Evolutionary conservation across 2,329 filamentous ascomycete genomes (phyloP).

Genomic region (Fusarium mundagurra): DNA sequence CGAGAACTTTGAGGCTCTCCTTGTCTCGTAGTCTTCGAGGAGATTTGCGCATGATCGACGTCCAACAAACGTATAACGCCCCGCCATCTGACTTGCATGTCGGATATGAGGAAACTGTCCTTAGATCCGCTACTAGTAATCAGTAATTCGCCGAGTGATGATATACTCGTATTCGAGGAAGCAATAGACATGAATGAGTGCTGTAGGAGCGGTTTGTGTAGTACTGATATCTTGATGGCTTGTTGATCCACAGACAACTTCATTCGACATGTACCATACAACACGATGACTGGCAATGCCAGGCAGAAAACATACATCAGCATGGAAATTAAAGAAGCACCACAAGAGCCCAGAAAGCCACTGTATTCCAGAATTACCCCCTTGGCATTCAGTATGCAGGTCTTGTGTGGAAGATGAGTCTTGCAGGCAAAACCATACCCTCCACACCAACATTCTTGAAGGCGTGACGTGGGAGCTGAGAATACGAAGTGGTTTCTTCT

Average conservation of each 20-base stretch:
- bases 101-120: conserved; percentile 5
- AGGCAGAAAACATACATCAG: not conserved
- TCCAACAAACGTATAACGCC: conserved; percentile 26
- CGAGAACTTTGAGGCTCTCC: not conserved
- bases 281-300: not conserved
- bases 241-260: not conserved
- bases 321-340: not conserved
- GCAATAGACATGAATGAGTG: not conserved
- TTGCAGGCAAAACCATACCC: conserved; percentile 10
- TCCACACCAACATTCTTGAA: conserved; percentile 10
- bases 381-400: conserved; percentile 29
- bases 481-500: not conserved
- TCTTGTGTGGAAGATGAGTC: conserved; percentile 7
- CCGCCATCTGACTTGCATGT: not conserved
- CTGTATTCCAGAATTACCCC: conserved; percentile 5
- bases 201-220: not conserved
- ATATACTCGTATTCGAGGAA: not conserved
- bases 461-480: not conserved
- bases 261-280: not conserved
- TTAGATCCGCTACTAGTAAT: not conserved
- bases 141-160: not conserved
- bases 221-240: not conserved
- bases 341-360: conserved; percentile 1
- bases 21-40: not conserved
- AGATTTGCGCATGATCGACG: not conserved